Evolutionary conservation across 2,329 filamentous ascomycete genomes (phyloP).

Genomic region (Xylaria sp.): DNA sequence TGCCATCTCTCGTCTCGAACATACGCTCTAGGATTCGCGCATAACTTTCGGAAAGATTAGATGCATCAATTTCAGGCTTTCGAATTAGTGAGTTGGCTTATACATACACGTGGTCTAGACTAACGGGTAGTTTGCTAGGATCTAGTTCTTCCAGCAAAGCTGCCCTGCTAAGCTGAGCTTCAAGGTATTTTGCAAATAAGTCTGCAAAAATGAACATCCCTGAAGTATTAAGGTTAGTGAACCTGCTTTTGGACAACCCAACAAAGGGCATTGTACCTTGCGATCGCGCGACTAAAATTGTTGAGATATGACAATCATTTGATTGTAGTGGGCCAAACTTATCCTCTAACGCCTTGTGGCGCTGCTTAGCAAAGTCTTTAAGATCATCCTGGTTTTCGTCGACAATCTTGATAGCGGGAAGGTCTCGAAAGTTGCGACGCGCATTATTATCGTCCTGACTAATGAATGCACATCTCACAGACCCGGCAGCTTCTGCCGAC

Average conservation of each 20-base stretch:
- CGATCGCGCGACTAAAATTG: conserved; percentile 39
- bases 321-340: conserved; percentile 40
- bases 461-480: conserved; percentile 48
- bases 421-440: conserved; percentile 41
- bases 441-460: conserved; percentile 52
- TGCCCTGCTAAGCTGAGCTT: conserved; percentile 38
- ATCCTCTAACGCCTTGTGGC: conserved; percentile 38
- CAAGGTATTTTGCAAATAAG: conserved; percentile 44
- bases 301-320: conserved; percentile 36
- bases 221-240: conserved; percentile 8
- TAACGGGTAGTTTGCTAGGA: conserved; percentile 37
- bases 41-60: conserved; percentile 38
- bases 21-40: conserved; percentile 43
- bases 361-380: conserved; percentile 39
- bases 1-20: conserved; percentile 25
- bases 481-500: conserved; percentile 23
- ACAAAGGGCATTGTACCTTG: conserved; percentile 31
- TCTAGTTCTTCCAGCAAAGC: conserved; percentile 40
- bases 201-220: conserved; percentile 50
- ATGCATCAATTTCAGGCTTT: neutral
- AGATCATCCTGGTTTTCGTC: conserved; percentile 50
- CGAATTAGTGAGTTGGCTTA: neutral
- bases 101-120: conserved; percentile 40
- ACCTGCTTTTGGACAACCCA: neutral
- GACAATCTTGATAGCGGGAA: conserved; percentile 43